These are phyloP conservation scores for Comarum palustre DNA, from an alignment of 306 rosid species.

Conservation along the genomic window DNA sequence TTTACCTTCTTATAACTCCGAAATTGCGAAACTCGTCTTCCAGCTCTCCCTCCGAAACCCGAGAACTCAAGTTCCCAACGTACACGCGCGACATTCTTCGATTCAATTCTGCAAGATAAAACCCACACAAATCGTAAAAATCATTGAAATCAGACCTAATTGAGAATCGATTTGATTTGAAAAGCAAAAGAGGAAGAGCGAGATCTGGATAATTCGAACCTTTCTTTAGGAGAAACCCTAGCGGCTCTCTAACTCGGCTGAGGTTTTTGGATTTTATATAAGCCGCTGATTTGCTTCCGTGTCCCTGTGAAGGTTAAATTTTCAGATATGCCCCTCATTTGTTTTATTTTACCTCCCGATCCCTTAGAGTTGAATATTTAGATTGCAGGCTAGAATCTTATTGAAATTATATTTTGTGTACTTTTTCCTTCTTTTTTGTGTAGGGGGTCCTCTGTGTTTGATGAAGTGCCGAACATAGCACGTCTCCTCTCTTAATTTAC, in stretches of 20 bases:
- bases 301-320: background rate
- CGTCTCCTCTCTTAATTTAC: no score
- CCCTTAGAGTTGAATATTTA: no score
- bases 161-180: background rate
- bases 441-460: no score
- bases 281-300: background rate
- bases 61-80: slow-evolving; percentile 84
- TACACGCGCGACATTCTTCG: slow-evolving; percentile 86
- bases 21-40: slow-evolving; percentile 92
- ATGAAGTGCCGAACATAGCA: no score
- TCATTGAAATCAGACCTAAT: background rate
- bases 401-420: no score
- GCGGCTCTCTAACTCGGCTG: slow-evolving; percentile 23
- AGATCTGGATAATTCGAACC: slow-evolving; percentile 29
- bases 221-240: slow-evolving; percentile 50
- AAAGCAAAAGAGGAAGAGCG: background rate
- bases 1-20: slow-evolving; percentile 89
- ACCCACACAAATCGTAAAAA: background rate
- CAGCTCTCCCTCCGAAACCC: slow-evolving; percentile 90
- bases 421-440: no score
- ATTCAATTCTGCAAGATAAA: slow-evolving; percentile 34
- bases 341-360: no score
- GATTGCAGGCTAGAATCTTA: no score
- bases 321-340: background rate
- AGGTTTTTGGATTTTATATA: slow-evolving; percentile 11